Conservation (phyloP, 331 rosid genomes). For the Malus hybrid region DNA sequence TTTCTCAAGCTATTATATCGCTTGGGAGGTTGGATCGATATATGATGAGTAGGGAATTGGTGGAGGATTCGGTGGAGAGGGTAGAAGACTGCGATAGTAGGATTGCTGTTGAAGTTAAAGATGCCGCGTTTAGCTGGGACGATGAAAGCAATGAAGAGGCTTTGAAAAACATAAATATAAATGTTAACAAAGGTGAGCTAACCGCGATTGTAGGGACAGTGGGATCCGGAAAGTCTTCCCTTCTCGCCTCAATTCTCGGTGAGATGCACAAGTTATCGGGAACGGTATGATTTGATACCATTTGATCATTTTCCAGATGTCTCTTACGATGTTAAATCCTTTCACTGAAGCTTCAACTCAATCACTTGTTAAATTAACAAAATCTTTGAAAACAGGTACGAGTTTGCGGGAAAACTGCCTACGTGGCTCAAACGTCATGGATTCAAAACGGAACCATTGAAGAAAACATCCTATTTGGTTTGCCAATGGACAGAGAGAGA, state of each 20-base stretch:
- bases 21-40: conserved; percentile 73
- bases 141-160: conserved; percentile 49
- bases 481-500: conserved; percentile 58
- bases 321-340: background rate
- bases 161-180: conserved; percentile 53
- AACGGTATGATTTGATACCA: conserved; percentile 45
- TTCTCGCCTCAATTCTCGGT: conserved; percentile 77
- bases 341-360: background rate
- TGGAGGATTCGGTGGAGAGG: conserved; percentile 45
- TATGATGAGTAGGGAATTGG: conserved; percentile 68
- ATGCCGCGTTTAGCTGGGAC: conserved; percentile 78
- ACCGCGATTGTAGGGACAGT: conserved; percentile 87
- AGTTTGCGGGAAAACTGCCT: conserved; percentile 78
- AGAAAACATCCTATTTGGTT: conserved; percentile 74
- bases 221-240: conserved; percentile 85
- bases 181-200: conserved; percentile 60
- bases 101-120: conserved; percentile 50
- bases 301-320: background rate
- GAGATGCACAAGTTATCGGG: conserved; percentile 82
- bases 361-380: background rate
- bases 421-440: conserved; percentile 95
- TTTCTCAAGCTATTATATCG: conserved; percentile 82
- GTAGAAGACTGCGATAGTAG: conserved; percentile 37
- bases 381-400: conserved; percentile 39
- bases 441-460: conserved; percentile 88